Evolutionary conservation across 805 yeast genomes (phyloP).

Genomic region (Cyberlindnera meyerae): DNA sequence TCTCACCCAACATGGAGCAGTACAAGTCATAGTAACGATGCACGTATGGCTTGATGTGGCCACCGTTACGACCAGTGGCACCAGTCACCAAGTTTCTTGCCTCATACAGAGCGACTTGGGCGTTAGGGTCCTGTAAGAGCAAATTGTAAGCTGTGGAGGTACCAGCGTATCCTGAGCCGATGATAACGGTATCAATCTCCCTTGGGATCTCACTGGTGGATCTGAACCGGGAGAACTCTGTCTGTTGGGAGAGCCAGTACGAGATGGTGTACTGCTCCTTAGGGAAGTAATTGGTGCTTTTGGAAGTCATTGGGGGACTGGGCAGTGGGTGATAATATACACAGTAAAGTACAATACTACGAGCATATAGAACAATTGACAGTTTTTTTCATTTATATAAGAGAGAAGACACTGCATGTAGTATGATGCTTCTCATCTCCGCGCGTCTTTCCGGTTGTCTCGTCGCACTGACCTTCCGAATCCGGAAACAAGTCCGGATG

Average conservation of each 20-base stretch:
- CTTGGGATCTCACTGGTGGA: conserved; percentile 28
- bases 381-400: too few relatives aligned
- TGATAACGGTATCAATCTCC: conserved; percentile 34
- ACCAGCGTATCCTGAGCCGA: conserved; percentile 45
- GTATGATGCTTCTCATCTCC: too few relatives aligned
- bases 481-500: too few relatives aligned
- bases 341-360: too few relatives aligned
- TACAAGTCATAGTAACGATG: conserved; percentile 15
- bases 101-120: conserved; percentile 32
- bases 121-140: conserved; percentile 24
- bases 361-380: too few relatives aligned
- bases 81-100: conserved; percentile 38
- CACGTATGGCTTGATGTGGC: conserved; percentile 38
- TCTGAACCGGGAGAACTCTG: conserved; percentile 15
- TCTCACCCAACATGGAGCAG: conserved; percentile 9
- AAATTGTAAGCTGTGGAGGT: conserved; percentile 35
- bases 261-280: conserved; percentile 16
- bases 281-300: conserved; percentile 13
- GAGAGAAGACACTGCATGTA: too few relatives aligned
- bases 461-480: too few relatives aligned
- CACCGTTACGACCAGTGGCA: conserved; percentile 48
- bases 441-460: too few relatives aligned
- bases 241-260: conserved; percentile 18
- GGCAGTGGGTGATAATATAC: too few relatives aligned
- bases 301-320: too few relatives aligned